phyloP scores from a whole-genome alignment of 2,329 filamentous ascomycete genomes.

The Chaetomium globosum region DNA sequence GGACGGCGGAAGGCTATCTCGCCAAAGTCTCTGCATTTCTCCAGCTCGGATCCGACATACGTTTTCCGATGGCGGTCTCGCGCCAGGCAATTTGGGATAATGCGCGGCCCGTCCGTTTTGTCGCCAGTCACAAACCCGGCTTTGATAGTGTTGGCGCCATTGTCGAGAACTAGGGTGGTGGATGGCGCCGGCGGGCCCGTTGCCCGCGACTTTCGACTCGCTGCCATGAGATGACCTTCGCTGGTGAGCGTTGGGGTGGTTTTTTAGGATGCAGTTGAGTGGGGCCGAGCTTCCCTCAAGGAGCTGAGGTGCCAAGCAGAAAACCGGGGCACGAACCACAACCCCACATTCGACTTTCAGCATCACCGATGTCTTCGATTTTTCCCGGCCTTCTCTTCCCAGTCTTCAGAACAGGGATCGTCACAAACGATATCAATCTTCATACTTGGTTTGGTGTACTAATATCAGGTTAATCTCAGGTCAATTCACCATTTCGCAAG shows the following conservation, averaged over 20 bases:
- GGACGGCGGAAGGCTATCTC: constrained; percentile 85
- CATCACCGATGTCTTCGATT: background rate
- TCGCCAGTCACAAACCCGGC: constrained; percentile 69
- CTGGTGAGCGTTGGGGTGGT: background rate
- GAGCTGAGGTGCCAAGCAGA: background rate
- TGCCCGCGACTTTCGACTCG: constrained; percentile 53
- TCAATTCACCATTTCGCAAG: no score
- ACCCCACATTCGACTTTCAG: background rate
- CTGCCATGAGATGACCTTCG: constrained; percentile 26
- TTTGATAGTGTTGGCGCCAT: constrained; percentile 89
- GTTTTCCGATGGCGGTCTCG: constrained; percentile 76
- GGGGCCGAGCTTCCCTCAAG: background rate
- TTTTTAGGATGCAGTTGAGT: background rate
- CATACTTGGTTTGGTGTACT: no score
- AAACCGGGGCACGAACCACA: background rate
- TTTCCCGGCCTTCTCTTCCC: background rate
- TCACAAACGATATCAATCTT: background rate
- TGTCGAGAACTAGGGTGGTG: constrained; percentile 84
- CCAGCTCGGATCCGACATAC: constrained; percentile 78
- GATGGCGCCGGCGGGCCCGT: constrained; percentile 56
- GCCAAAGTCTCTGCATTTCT: constrained; percentile 81
- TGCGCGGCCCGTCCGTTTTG: constrained; percentile 58
- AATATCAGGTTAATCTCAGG: no score
- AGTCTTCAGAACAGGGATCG: background rate
- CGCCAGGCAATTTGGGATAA: constrained; percentile 87